These are phyloP conservation scores for Claviceps sp. DNA, from an alignment of 2,329 filamentous ascomycete species.

Conservation along the genomic window DNA sequence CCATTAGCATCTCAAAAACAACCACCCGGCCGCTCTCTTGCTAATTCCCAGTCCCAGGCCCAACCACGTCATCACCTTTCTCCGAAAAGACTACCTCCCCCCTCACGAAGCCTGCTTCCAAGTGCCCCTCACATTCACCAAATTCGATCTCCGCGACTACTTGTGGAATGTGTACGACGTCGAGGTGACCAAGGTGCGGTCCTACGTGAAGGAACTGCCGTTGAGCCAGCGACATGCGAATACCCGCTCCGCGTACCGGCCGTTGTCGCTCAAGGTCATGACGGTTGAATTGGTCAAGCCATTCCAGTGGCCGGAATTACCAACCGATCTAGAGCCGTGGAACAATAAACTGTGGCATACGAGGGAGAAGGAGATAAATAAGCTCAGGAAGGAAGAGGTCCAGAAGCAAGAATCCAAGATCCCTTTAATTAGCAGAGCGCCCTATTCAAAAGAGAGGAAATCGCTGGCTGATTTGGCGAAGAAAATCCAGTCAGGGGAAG, in stretches of 20 bases:
- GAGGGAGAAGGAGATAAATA: constrained; percentile 32
- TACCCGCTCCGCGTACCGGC: constrained; percentile 52
- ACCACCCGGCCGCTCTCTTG: background rate
- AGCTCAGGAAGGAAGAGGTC: constrained; percentile 23
- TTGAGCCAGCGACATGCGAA: constrained; percentile 37
- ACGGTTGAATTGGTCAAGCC: constrained; percentile 77
- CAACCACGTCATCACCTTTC: constrained; percentile 65
- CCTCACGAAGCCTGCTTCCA: constrained; percentile 79
- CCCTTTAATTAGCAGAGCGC: constrained; percentile 27
- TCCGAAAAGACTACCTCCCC: constrained; percentile 57
- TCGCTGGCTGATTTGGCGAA: constrained; percentile 50
- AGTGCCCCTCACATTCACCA: constrained; percentile 85
- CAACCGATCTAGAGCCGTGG: constrained; percentile 50
- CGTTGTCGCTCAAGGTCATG: constrained; percentile 76
- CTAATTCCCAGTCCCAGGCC: constrained; percentile 40
- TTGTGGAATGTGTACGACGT: constrained; percentile 77
- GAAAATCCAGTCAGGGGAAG: constrained; percentile 45
- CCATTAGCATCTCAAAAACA: background rate
- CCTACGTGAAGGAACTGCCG: constrained; percentile 54
- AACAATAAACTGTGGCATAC: constrained; percentile 46
- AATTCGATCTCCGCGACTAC: constrained; percentile 93
- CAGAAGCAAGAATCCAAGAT: constrained; percentile 20
- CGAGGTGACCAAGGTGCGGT: constrained; percentile 58
- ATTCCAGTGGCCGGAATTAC: constrained; percentile 73
- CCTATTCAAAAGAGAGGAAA: constrained; percentile 27